A percentile compares a stretch with the other conserved stretches of the same genome.
phyloP scores from a whole-genome alignment of 1,284 basidiomycete genomes.

The Sphagnurus paluster region DNA sequence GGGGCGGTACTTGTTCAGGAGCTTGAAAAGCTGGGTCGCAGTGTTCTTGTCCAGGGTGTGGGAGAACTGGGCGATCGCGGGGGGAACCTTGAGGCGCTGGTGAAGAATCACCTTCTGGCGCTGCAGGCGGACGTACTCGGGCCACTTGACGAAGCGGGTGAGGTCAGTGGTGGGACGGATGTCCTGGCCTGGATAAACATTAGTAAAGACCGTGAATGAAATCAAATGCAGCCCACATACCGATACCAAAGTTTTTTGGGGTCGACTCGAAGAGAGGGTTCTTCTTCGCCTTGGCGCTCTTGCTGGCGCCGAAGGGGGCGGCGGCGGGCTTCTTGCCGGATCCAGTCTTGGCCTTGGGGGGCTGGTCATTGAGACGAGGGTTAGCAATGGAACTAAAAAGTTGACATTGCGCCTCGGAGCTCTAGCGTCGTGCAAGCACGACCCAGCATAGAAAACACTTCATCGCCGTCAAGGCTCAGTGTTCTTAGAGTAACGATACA shows the following conservation, averaged over 20 bases:
- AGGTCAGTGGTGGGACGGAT: slow-evolving; percentile 90
- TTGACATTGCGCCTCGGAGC: slow-evolving; percentile 63
- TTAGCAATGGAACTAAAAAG: slow-evolving; percentile 49
- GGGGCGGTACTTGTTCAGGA: slow-evolving; percentile 95
- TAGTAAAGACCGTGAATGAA: too few relatives aligned
- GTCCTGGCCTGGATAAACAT: slow-evolving; percentile 91
- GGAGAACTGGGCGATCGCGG: slow-evolving; percentile 96
- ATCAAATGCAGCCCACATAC: too few relatives aligned
- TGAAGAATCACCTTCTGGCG: slow-evolving; percentile 98
- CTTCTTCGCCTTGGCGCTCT: slow-evolving; percentile 78
- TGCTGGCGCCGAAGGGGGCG: slow-evolving; percentile 74
- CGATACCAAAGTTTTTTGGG: slow-evolving; percentile 95
- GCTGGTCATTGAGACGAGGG: slow-evolving; percentile 89
- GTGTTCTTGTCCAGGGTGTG: slow-evolving; percentile 99
- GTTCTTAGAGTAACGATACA: slow-evolving; percentile 15
- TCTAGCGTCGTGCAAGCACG: slow-evolving; percentile 53
- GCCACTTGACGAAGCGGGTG: slow-evolving; percentile 99
- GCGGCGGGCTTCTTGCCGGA: slow-evolving; percentile 79
- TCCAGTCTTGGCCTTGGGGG: slow-evolving; percentile 69
- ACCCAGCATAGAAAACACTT: slow-evolving; percentile 49
- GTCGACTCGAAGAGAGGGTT: slow-evolving; percentile 95
- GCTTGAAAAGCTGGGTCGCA: slow-evolving; percentile 96
- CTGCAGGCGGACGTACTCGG: slow-evolving; percentile 97
- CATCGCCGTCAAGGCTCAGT: slow-evolving; percentile 32
- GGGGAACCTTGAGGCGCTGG: slow-evolving; percentile 98